These are phyloP conservation scores for Hyparrhenia diplandra DNA, from an alignment of 176 grass and related monocot species.

Conservation along the genomic window DNA sequence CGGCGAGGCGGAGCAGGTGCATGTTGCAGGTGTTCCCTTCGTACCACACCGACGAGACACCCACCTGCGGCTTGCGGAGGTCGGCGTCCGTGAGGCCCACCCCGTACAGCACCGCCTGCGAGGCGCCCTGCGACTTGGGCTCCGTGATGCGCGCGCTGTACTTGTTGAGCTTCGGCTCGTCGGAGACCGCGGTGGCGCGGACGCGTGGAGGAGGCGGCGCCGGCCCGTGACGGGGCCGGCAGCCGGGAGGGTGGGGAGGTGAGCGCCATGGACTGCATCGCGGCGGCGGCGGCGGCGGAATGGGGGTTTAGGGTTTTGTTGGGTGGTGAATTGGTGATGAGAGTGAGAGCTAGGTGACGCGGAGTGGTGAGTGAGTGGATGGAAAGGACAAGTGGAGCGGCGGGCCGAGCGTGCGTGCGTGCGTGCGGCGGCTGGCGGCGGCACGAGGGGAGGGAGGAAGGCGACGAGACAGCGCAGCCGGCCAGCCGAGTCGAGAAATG, in stretches of 20 bases:
- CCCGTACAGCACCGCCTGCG: slow-evolving; percentile 93
- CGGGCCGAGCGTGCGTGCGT: background rate
- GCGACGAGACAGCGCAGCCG: background rate
- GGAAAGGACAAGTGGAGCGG: background rate
- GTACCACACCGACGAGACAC: slow-evolving; percentile 96
- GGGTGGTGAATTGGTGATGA: background rate
- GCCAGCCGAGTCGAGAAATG: no score
- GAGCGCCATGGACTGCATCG: slow-evolving; percentile 74
- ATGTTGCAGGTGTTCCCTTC: slow-evolving; percentile 99
- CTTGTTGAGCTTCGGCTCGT: slow-evolving; percentile 64
- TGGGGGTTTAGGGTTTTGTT: slow-evolving; percentile 40
- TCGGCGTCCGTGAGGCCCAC: slow-evolving; percentile 92
- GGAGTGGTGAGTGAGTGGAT: background rate
- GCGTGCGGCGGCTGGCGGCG: slow-evolving; percentile 14
- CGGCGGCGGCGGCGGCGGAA: slow-evolving; percentile 19
- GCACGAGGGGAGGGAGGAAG: slow-evolving; percentile 11
- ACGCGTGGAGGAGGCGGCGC: slow-evolving; percentile 24
- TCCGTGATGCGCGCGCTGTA: slow-evolving; percentile 94
- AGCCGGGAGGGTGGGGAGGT: slow-evolving; percentile 20
- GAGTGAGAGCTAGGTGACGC: background rate
- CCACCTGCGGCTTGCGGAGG: slow-evolving; percentile 84
- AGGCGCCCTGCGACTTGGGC: slow-evolving; percentile 95
- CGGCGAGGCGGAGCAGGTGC: slow-evolving; percentile 85
- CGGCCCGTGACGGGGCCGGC: background rate
- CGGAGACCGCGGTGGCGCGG: slow-evolving; percentile 40